A percentile compares a stretch with the other conserved stretches of the same genome.
Evolutionary conservation across 805 yeast genomes (phyloP).

Genomic region (Zygosaccharomyces pseudorouxii): DNA sequence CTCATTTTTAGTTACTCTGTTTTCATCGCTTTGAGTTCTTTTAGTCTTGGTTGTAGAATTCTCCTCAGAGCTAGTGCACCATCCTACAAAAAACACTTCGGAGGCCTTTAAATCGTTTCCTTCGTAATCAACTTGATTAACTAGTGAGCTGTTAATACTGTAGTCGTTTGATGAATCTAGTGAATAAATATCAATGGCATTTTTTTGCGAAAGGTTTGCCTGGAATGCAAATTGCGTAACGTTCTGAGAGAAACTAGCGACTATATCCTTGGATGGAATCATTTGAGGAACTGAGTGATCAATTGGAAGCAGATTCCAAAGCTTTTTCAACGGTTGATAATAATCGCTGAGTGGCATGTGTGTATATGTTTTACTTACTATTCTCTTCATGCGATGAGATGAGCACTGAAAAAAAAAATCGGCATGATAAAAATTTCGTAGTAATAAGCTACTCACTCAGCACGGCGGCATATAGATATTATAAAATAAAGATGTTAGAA

Average conservation of each 20-base stretch:
- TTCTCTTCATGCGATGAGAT: constrained; percentile 18
- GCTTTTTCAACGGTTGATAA: neutral
- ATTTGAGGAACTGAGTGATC: constrained; percentile 6
- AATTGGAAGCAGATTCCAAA: constrained; percentile 3
- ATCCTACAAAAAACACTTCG: constrained; percentile 25
- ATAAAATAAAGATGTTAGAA: neutral
- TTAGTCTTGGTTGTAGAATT: constrained; percentile 15
- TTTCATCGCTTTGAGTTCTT: constrained; percentile 22
- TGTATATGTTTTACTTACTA: neutral
- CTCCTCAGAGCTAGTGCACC: constrained; percentile 22
- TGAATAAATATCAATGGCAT: constrained; percentile 34
- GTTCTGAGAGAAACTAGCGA: constrained; percentile 30
- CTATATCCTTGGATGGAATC: constrained; percentile 17
- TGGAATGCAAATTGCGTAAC: constrained; percentile 34
- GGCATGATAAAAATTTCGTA: constrained; percentile 5
- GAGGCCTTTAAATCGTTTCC: constrained; percentile 27
- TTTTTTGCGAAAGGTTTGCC: constrained; percentile 33
- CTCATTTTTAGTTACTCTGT: constrained; percentile 12
- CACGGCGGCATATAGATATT: neutral
- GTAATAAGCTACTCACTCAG: constrained; percentile 6
- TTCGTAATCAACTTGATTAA: constrained; percentile 32
- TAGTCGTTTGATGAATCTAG: constrained; percentile 25
- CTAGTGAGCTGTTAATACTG: constrained; percentile 30
- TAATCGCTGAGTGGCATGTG: constrained; percentile 3
- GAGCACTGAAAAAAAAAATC: constrained; percentile 14